Evolutionary conservation across 805 yeast species (phyloP).

Genomic region (Monosporozyma siamensis): DNA sequence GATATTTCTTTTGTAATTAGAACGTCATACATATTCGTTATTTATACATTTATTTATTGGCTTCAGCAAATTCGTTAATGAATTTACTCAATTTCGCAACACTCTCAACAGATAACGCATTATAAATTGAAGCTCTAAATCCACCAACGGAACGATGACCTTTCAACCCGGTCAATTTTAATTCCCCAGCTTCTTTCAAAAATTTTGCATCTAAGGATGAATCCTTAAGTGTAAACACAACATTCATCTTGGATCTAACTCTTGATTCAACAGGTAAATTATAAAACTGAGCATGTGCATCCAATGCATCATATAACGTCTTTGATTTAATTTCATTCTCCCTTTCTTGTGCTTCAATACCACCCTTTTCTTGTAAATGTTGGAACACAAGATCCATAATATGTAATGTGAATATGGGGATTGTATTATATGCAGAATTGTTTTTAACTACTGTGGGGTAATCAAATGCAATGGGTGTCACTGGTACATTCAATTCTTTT

Average conservation of each 20-base stretch:
- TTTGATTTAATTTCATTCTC: slow-evolving; percentile 54
- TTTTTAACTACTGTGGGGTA: slow-evolving; percentile 78
- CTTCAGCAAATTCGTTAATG: slow-evolving; percentile 50
- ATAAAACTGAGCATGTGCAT: slow-evolving; percentile 54
- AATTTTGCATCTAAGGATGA: slow-evolving; percentile 62
- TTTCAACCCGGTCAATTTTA: slow-evolving; percentile 65
- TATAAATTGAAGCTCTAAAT: slow-evolving; percentile 85
- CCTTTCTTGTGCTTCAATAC: slow-evolving; percentile 51
- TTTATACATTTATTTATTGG: too few relatives aligned
- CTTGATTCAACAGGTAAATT: slow-evolving; percentile 53
- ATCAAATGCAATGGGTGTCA: slow-evolving; percentile 83
- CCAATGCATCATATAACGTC: slow-evolving; percentile 56
- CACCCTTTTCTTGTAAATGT: slow-evolving; percentile 58
- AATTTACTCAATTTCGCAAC: slow-evolving; percentile 49
- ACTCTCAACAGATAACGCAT: slow-evolving; percentile 65
- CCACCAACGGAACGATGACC: slow-evolving; percentile 98
- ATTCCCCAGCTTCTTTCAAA: slow-evolving; percentile 52
- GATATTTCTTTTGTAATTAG: slow-evolving; percentile 26
- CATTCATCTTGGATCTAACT: slow-evolving; percentile 82
- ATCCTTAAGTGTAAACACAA: slow-evolving; percentile 70
- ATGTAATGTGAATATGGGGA: slow-evolving; percentile 87
- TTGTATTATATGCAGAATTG: slow-evolving; percentile 91
- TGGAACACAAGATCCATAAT: slow-evolving; percentile 72
- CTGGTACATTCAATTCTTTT: slow-evolving; percentile 51
- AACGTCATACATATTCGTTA: slow-evolving; percentile 13